Evolutionary conservation across 2,329 filamentous ascomycete species (phyloP), one percentile per base, ranked within the genome.

Genomic region (Aspergillus neotritici): DNA sequence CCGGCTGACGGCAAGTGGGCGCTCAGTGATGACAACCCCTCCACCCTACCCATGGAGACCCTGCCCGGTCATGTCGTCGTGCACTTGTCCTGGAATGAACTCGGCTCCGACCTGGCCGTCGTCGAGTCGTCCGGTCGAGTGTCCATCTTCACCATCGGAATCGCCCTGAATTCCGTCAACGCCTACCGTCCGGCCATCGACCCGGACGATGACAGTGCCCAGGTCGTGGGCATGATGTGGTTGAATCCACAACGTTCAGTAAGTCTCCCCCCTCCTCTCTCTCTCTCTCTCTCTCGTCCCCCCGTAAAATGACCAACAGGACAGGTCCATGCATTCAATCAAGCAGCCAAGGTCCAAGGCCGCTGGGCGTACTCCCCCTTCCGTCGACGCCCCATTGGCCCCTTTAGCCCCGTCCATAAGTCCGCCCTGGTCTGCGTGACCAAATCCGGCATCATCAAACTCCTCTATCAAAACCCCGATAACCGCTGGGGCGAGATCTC

Each of bases 141-240:
- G 15, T 78, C 82, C 46, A 81, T 96, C 41, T 77, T 90, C 52
- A 81, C 77, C 36, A 83, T 89, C 53, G 77, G 78, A 12, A 78
- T 83, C 48, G 80, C 82, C 6, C 67, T 96, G 35, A 94, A 95
- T 59, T 79, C 82, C 40, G 79, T 90, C 44, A 77, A 75, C 28
- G 63, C 79, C 8, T 74, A 75, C 38, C 78, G 82, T 33, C 77
- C 81, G 66, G 76, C 82, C 16, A 65, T 73, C n/a, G 88, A 91
- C 58, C 68, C 78, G 2, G 72, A 83, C 41, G 85, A 89, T 55
- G 87, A 94, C 61, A 73, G 87, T 31, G 81, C 85, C 52, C 79
- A 83, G 38, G 73, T 94, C 4, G 87, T 94, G 5, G 93, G 91
- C 3, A 78, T 88, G 62, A 85, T 87, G 66, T 98, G 93, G 93